Percentiles rank a stretch among this genome's conserved stretches.
phyloP scores from a whole-genome alignment of 176 grass and related monocot species.

The Zoysia pacifica region DNA sequence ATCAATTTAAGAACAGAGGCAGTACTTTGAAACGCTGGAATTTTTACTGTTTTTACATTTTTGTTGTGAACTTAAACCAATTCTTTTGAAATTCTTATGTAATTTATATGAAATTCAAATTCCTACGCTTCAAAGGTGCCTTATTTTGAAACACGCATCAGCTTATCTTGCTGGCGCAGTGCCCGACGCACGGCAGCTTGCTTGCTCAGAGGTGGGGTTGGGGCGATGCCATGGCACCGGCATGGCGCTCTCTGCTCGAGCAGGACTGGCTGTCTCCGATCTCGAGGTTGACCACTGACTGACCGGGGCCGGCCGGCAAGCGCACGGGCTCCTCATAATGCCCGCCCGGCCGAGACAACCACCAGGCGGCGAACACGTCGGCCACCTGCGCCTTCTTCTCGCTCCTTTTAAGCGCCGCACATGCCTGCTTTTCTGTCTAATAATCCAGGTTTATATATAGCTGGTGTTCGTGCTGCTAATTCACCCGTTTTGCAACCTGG shows the following conservation, averaged over 20 bases:
- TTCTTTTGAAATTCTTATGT: too few species aligned
- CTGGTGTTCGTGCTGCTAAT: background rate
- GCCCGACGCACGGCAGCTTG: constrained; percentile 41
- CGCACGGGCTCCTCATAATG: constrained; percentile 41
- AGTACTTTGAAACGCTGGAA: too few species aligned
- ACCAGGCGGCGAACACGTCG: constrained; percentile 8
- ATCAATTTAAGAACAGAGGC: too few species aligned
- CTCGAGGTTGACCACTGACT: constrained; percentile 52
- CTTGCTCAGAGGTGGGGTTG: constrained; percentile 20
- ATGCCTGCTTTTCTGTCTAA: background rate
- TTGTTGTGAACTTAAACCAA: too few species aligned
- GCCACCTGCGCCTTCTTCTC: background rate
- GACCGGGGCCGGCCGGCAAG: background rate
- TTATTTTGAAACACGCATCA: background rate
- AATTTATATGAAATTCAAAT: too few species aligned
- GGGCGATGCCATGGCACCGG: constrained; percentile 31
- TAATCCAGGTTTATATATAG: background rate
- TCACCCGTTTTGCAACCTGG: background rate
- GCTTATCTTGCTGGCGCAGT: constrained; percentile 5
- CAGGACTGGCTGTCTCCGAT: constrained; percentile 41
- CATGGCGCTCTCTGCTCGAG: constrained; percentile 32
- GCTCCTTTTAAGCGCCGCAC: background rate
- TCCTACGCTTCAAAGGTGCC: too few species aligned
- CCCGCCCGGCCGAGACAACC: background rate
- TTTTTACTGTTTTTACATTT: too few species aligned